Evolutionary conservation across 371 early-diverging fungal genomes (phyloP).

Genomic region (Mucor mucedo): DNA sequence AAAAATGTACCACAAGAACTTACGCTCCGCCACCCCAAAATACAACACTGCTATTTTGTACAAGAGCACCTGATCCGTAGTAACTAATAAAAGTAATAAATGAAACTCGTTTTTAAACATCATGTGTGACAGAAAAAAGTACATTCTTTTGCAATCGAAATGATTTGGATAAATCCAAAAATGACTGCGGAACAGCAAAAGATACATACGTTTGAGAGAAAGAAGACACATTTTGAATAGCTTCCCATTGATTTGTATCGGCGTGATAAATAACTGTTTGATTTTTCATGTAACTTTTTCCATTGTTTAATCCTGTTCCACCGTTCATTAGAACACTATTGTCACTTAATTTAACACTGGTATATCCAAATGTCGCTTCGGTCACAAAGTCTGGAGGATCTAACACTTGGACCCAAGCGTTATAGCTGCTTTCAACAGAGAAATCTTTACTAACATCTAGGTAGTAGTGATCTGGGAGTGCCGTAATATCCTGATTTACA

Average conservation of each 20-base stretch:
- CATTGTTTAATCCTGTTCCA: constrained; percentile 15
- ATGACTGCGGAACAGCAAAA: background rate
- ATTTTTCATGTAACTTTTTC: constrained; percentile 8
- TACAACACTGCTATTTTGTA: constrained; percentile 4
- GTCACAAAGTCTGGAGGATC: constrained; percentile 3
- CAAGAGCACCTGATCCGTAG: constrained; percentile 18
- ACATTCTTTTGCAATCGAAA: background rate
- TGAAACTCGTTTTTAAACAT: background rate
- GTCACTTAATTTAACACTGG: constrained; percentile 17
- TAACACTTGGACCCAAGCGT: constrained; percentile 2
- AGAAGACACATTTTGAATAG: constrained; percentile 8
- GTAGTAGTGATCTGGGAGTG: constrained; percentile 13
- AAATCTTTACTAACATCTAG: constrained; percentile 11
- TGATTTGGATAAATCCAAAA: background rate
- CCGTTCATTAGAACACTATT: constrained; percentile 14
- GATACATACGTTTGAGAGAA: constrained; percentile 14
- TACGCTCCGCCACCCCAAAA: constrained; percentile 19
- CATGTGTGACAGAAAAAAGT: constrained; percentile 1
- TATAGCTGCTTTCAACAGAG: constrained; percentile 4
- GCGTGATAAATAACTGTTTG: constrained; percentile 14
- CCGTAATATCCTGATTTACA: constrained; percentile 2
- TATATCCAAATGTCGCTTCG: constrained; percentile 10
- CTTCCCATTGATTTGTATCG: constrained; percentile 17
- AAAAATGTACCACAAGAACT: background rate
- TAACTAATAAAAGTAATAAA: constrained; percentile 8